These are phyloP conservation scores for Candida ascalaphidarum DNA, from an alignment of 805 yeast genomes.

Conservation along the genomic window DNA sequence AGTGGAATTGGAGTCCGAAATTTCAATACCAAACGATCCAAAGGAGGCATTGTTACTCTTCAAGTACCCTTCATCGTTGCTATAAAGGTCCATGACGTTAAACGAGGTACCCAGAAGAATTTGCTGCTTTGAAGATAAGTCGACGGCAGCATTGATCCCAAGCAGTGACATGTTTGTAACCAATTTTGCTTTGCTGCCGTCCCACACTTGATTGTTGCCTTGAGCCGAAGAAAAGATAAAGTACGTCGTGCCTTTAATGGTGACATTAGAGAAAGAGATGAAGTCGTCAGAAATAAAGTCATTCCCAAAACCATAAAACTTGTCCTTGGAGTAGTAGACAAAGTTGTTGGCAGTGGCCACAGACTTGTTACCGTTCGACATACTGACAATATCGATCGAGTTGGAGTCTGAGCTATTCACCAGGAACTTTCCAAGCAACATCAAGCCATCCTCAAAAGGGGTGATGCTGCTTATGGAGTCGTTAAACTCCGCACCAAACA, in stretches of 20 bases:
- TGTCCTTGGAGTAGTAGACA: constrained; percentile 26
- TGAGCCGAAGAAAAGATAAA: constrained; percentile 27
- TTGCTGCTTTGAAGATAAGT: constrained; percentile 16
- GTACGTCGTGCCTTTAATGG: constrained; percentile 31
- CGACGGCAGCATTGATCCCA: constrained; percentile 18
- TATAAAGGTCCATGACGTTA: constrained; percentile 22
- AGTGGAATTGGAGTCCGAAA: constrained; percentile 7
- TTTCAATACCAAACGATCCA: constrained; percentile 12
- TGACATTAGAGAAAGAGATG: constrained; percentile 23
- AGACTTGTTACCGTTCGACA: constrained; percentile 19
- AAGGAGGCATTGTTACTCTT: constrained; percentile 11
- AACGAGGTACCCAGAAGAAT: constrained; percentile 27
- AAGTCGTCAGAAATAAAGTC: constrained; percentile 12
- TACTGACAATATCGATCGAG: constrained; percentile 13
- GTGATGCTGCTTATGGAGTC: constrained; percentile 15
- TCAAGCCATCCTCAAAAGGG: constrained; percentile 10
- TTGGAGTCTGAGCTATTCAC: constrained; percentile 19
- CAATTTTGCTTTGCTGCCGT: constrained; percentile 28
- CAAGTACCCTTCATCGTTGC: constrained; percentile 17
- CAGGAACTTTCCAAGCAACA: constrained; percentile 25
- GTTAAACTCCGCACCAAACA: constrained; percentile 25
- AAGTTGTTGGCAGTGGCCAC: constrained; percentile 16
- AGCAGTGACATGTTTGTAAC: constrained; percentile 19
- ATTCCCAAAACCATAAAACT: constrained; percentile 38
- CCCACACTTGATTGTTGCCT: constrained; percentile 27